Base-by-base conservation (phyloP, 495 filamentous ascomycete genomes). In the Aspergillus funiculosus region DNA sequence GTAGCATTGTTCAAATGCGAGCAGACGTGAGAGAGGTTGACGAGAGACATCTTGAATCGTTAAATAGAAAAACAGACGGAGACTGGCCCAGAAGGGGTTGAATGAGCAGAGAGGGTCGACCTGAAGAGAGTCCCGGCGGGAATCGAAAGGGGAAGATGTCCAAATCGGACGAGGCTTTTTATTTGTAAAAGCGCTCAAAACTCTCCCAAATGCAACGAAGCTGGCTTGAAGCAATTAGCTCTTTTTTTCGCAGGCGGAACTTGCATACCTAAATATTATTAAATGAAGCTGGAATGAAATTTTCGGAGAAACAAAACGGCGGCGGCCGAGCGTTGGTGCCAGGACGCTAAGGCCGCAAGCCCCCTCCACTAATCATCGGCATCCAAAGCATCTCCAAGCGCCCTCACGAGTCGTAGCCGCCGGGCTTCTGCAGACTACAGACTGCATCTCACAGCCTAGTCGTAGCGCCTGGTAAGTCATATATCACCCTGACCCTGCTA, bases 1-100 rank as follows among this genome's bases (percentile, higher is more conserved):
- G 86, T 83, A 57, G 86, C 86, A 73, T 98, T 98, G 71, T 95
- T 89, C 27, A 98, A 77, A 74, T 97, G 92, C 39, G 88, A 87
- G 70, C 87, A 94, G 57, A 89, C 77, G 74, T 91, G 65, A 40
- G 80, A 68, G 55, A 97, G 78, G 64, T 80, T 79, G 59, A 80
- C 74, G 71, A 98, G 82, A 59, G 89, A 94, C 92, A 97, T 97
- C 37, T 53, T 66, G 56, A 44, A 31, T 36, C n/a, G 39, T 53
- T 35, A n/a, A n/a, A n/a, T n/a, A n/a, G n/a, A n/a, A n/a, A n/a
- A 43, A 25, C 36, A 24, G 48, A 50, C 47, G 66, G 55, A 52
- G 19, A 47, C 25, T 48, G 46, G 51, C 47, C 37, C 58, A 52
- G 53, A 43, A 28, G 58, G 52, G 50, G 43, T 35, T 41, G 18